Conservation (phyloP, 2,329 filamentous ascomycete species). For the Monosporascus sp. region DNA sequence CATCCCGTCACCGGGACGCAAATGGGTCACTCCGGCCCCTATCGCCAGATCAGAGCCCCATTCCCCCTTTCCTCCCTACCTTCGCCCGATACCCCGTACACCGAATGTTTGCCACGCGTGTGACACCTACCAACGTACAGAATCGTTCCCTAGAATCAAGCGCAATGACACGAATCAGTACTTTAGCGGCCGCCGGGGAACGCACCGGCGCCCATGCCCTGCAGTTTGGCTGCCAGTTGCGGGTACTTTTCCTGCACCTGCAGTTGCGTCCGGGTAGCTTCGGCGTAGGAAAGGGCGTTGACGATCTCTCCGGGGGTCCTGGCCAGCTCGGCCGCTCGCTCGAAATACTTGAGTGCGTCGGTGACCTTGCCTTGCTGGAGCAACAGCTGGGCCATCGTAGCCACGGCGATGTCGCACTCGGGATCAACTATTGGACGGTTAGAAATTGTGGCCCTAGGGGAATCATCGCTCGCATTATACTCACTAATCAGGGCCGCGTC, state of each 20-base stretch:
- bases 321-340: conserved; percentile 89
- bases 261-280: conserved; percentile 92
- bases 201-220: conserved; percentile 40
- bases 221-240: conserved; percentile 67
- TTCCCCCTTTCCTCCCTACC: too few species aligned
- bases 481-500: conserved; percentile 95
- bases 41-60: too few species aligned
- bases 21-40: too few species aligned
- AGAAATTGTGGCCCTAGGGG: conserved; percentile 20
- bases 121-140: too few species aligned
- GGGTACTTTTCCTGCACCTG: conserved; percentile 87
- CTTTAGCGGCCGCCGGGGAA: conserved; percentile 20
- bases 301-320: conserved; percentile 93
- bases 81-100: too few species aligned
- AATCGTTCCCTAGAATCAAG: not conserved
- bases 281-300: conserved; percentile 93
- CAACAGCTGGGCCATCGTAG: conserved; percentile 95
- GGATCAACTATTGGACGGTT: conserved; percentile 68
- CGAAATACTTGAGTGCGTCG: conserved; percentile 93
- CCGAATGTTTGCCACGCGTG: too few species aligned
- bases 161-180: not conserved
- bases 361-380: conserved; percentile 97
- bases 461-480: conserved; percentile 34
- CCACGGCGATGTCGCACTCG: conserved; percentile 97
- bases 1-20: too few species aligned